Evolutionary conservation across 1,284 basidiomycete species (phyloP).

Genomic region (Bjerkandera adusta): DNA sequence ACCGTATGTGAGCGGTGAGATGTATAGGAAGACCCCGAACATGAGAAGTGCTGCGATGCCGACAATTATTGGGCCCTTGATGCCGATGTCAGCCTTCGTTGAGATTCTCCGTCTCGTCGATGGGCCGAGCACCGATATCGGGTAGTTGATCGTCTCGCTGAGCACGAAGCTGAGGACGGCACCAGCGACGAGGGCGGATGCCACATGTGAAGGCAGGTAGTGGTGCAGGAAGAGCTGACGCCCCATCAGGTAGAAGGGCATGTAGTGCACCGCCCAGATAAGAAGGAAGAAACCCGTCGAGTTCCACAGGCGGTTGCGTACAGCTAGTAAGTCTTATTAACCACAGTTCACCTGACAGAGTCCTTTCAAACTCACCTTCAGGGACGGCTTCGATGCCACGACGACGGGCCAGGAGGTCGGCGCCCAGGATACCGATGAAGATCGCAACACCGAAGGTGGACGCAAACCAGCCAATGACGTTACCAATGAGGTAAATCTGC

Average conservation of each 20-base stretch:
- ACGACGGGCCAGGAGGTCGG: constrained; percentile 86
- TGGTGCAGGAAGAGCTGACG: constrained; percentile 98
- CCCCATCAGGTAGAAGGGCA: constrained; percentile 98
- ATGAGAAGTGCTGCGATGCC: constrained; percentile 56
- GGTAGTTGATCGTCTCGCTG: constrained; percentile 92
- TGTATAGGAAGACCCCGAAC: constrained; percentile 70
- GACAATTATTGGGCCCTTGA: constrained; percentile 67
- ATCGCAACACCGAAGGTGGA: constrained; percentile 84
- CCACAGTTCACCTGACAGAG: constrained; percentile 7
- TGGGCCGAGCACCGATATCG: constrained; percentile 71
- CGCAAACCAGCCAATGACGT: constrained; percentile 94
- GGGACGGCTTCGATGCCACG: constrained; percentile 86
- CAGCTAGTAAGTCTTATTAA: constrained; percentile 44
- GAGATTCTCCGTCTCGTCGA: constrained; percentile 56
- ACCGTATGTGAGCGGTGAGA: constrained; percentile 90
- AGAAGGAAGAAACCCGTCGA: constrained; percentile 94
- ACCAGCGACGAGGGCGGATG: constrained; percentile 89
- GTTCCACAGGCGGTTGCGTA: constrained; percentile 92
- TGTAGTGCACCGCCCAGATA: constrained; percentile 94
- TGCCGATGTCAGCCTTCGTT: constrained; percentile 71
- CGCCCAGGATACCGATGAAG: constrained; percentile 86
- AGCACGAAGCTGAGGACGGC: constrained; percentile 90
- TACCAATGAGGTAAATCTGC: constrained; percentile 97
- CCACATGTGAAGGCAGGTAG: constrained; percentile 94
- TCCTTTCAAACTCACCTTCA: constrained; percentile 73